Evolutionary conservation across 768 basidiomycete species (phyloP), one percentile per base, ranked within the genome.

Genomic region (Collybia sp.): DNA sequence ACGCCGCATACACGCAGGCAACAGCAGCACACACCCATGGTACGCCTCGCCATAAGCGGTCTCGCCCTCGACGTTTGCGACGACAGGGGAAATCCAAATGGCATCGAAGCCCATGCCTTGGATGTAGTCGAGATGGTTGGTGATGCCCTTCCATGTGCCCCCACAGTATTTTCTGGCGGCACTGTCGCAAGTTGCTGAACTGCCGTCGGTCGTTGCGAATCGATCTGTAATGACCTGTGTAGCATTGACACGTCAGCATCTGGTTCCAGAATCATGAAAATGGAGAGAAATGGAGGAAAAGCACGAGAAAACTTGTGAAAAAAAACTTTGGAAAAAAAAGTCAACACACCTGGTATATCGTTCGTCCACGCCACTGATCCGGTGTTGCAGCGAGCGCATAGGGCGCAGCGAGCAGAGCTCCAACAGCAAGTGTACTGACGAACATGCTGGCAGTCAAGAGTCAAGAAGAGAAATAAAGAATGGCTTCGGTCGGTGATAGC

Each of bases 51-150:
- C 85, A 56, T 85, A 84, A 1, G 73, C 65, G 1, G 82, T 83
- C 37, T 68, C 53, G 0, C 74, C 76, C 18, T 80, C 68, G 42
- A 81, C 76, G 57, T 86, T 86, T 58, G 77, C 66, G 15, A 77
- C 78, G 16, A 88, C 70, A 2, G 87, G 87, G 44, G 83, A 85
- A 49, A 85, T 86, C 85, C 84, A 88, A 38, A 86, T 68, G 60
- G 85, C 83, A 41, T 85, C 84, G 61, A 87, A 88, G 2, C 86
- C 87, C 58, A 84, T 80, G 35, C 71, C 55, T 53, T 85, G 77
- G 51, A 90, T 86, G 56, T 90, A 90, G 57, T 86, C 83, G 20
- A 90, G 73, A 56, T 85, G 80, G 53, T 73, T 65, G 48, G 66
- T 71, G 52, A 89, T 72, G 3, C 76, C 75, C 42, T 67, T 67